Evolutionary conservation across 306 rosid genomes (phyloP), one percentile per base, ranked within the genome.

Genomic region (Castanospermum australe): DNA sequence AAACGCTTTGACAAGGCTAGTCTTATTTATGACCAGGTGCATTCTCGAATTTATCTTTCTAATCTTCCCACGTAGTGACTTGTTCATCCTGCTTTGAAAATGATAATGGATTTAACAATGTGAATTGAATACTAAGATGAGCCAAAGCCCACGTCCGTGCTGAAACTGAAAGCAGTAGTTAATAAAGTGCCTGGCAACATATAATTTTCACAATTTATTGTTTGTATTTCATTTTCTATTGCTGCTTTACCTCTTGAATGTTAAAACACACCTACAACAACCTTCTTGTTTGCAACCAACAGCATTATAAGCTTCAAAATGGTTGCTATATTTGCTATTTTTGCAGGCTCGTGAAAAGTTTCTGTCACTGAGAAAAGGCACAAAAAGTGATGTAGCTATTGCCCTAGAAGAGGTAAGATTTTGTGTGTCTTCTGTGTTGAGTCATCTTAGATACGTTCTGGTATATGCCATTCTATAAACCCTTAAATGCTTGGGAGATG

Each of bases 1-100:
- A 96, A 93, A 69, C 98, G 87, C 69, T 96, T 96, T 82, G 99
- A 96, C 87, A 96, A 91, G 86, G 99, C 98, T 71, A 93, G 97
- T 83, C 98, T 96, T 89, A 84, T 88, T 77, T 96, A 96, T 81
- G 99, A 96, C 77, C 99, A 96, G 98, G 99, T 96, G 73, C 86
- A 57, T 78, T 41, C 70, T 48, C 28, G 25, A 39, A 75, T n/a
- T 75, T 12, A 62, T 68, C 56, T 74, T 66, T 67, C 33, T 78
- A 50, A 20, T 59, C 44, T 67, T 61, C 30, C 61, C n/a, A 59
- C 20, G 21, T 77, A 11, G 35, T 66, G 50, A 39, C 25, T 21
- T 71, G 67, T 77, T 45, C 39, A 20, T 66, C 73, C 24, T 18
- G 66, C 67, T 47, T 83, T 61, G 28, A n/a, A 64, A 47, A 38